Base-by-base conservation (phyloP, 495 filamentous ascomycete species). In the Pseudomonodictys pantanalensis region DNA sequence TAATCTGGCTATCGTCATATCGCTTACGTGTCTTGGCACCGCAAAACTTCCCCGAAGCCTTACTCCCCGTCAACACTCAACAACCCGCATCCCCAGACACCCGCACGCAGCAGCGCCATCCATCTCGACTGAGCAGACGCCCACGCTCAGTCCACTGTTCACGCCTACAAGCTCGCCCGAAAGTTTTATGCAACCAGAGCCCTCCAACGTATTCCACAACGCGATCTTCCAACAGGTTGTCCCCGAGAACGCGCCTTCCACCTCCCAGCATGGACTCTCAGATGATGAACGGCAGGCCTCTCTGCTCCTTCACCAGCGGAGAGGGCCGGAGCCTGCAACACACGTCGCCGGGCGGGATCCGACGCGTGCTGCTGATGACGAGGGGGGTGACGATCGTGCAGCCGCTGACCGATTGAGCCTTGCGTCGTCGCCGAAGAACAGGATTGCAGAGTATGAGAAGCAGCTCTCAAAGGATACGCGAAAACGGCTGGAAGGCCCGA, bases 111-210 rank as follows among this genome's bases (percentile, higher is more conserved):
- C 12, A 52, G 2, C 46, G 44, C 20, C 43, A 30, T 41, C 22
- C 15, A 50, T 28, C 12, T 44, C 30, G 59, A 62, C 59, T 62
- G 59, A 62, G 59, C 59, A 49, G 29, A 55, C 32, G 30, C 17
- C 41, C 12, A 79, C 77, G 88, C 83, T 90, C 89, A 87, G 89
- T 90, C 87, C 15, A 29, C 49, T 59, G 52, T 45, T 65, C 51
- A 59, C 51, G 73, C 72, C 72, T 67, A 44, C 52, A 30, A 62
- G 32, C 56, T 47, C 64, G 68, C 66, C 53, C 64, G 74, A 66
- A 73, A 60, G 72, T 86, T 96, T 85, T 95, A 96, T 96, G 91
- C 91, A 92, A 85, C 76, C 86, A 83, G 86, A 87, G 83, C 79
- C 80, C 68, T 75, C 78, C 72, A 79, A 83, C 72, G 77, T 77